Base-by-base conservation (phyloP, 2,329 filamentous ascomycete species). In the Cryphonectria nitschkei region DNA sequence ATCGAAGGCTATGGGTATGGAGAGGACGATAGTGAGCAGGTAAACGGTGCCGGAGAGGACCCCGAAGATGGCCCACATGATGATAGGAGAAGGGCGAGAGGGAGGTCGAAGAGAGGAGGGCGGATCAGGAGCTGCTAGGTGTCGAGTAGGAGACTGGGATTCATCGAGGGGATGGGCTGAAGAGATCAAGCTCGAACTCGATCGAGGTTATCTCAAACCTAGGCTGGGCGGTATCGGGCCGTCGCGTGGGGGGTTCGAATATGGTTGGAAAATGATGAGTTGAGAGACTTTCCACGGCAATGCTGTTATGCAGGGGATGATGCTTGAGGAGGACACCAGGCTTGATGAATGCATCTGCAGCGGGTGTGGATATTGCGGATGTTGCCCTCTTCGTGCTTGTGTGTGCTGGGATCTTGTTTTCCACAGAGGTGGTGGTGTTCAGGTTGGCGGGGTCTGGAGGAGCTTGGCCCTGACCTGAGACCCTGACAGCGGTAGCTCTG, bases 1-100 rank as follows among this genome's bases (percentile, higher is more conserved):
- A 88, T 99, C 96, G 84, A 98, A 98, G 78, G 95, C 93, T 79
- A 99, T 91, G 73, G 96, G 96, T 80, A 99, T 96, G 73, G 94
- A 97, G 79, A 98, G 92, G 79, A 98, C 90, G 81, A 98, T 94
- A 83, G 93, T 93, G 82, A 95, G 88, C 77, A 98, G 90, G 84
- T 98, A 98, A 82, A 93, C 83, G 79, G 91, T 86, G 83, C 93
- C 93, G 79, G 93, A 93, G 76, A 95, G 80, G 80, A 92, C 87
- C 80, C 92, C 91, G 82, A 95, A 89, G 82, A 95, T 86, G 92
- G 86, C 88, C 86, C 92, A 94, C 93, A 97, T 97, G 50, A 67
- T 70, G 68, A 43, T 22, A n/a, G 58, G 32, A 9, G 61, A 46
- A 19, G 19, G 62, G 14, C 22, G 46, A 26, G 58, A 39, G 37